Base-by-base conservation (phyloP, 1,139 yeast species). In the Blastobotrys proliferans region DNA sequence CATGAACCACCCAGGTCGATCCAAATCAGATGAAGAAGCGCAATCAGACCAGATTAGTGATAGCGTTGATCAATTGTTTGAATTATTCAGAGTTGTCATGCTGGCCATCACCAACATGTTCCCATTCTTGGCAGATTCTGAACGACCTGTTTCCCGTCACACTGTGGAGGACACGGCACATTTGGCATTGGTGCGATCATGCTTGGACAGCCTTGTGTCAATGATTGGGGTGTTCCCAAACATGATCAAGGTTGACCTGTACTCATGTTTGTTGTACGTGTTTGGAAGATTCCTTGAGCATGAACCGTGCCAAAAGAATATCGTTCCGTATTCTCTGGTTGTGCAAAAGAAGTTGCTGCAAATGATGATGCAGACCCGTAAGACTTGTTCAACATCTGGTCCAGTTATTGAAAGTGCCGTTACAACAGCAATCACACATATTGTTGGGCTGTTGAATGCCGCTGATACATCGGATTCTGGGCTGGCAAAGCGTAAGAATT, bases 51-150 rank as follows among this genome's bases (percentile, higher is more conserved):
- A 64, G 35, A 64, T 79, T 20, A 73, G 74, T 17, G 73, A 72
- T 26, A 77, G 79, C 38, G 82, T 84, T 45, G 95, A 85, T 53
- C 87, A 85, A 55, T 66, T 86, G 40, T 86, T 88, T 59, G 97
- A 90, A 57, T 69, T 90, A 28, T 67, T 87, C 35, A 72, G 95
- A 52, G 73, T 88, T n/a, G 76, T 77, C 16, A 72, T 84, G 71
- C 69, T 82, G 22, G 82, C 87, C 0, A 66, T 86, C 13, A 74
- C 80, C 33, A 70, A 71, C 30, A 64, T 73, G 6, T 65, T 84
- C 28, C 90, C 94, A 9, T 77, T 80, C 45, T 66, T 83, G 45
- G 71, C 76, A 45, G 73, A 70, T 21, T 57, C 56, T 17, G 69
- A 63, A 40, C 18, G 66, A 64, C 18, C 67, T 66, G 35, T 42